A percentile compares a stretch with the other conserved stretches of the same genome.
These are phyloP conservation scores for Leptographium lundbergii DNA, from an alignment of 2,329 filamentous ascomycete species.

Conservation along the genomic window DNA sequence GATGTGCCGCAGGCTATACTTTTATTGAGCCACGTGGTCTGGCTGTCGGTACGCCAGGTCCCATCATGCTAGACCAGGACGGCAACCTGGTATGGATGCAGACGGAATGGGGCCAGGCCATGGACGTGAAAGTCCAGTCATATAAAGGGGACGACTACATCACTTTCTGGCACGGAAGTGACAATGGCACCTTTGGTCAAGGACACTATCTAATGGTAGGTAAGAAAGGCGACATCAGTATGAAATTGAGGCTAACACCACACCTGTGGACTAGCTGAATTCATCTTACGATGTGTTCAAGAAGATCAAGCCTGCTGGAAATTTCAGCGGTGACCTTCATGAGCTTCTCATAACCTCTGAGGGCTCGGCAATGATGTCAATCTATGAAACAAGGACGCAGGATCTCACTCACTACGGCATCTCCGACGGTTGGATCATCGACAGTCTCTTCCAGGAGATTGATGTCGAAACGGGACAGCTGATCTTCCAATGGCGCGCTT, in stretches of 20 bases:
- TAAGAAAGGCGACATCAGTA: neutral
- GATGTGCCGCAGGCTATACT: conserved; percentile 14
- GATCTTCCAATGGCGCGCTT: conserved; percentile 35
- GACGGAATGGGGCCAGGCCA: conserved; percentile 17
- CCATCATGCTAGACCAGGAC: conserved; percentile 41
- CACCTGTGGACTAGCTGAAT: conserved; percentile 26
- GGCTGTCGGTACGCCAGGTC: conserved; percentile 28
- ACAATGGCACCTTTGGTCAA: conserved; percentile 7
- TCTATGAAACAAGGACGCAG: conserved; percentile 35
- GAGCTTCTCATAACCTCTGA: conserved; percentile 42
- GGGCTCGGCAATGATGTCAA: conserved; percentile 38
- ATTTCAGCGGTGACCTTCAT: conserved; percentile 38
- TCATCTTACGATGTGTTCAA: conserved; percentile 41
- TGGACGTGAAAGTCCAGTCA: conserved; percentile 16
- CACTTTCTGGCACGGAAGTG: conserved; percentile 35
- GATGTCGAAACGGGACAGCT: conserved; percentile 35
- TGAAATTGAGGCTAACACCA: neutral
- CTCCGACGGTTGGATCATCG: conserved; percentile 15
- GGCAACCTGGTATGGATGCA: conserved; percentile 41
- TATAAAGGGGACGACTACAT: conserved; percentile 39
- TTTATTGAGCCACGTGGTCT: conserved; percentile 14
- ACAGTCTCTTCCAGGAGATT: conserved; percentile 30
- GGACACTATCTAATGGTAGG: conserved; percentile 28
- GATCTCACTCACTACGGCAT: conserved; percentile 32
- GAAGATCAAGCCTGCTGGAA: conserved; percentile 36